Percentiles rank a stretch among this genome's conserved stretches.
Evolutionary conservation across 257 asterid species (phyloP).

Genomic region (Coffea canephora): DNA sequence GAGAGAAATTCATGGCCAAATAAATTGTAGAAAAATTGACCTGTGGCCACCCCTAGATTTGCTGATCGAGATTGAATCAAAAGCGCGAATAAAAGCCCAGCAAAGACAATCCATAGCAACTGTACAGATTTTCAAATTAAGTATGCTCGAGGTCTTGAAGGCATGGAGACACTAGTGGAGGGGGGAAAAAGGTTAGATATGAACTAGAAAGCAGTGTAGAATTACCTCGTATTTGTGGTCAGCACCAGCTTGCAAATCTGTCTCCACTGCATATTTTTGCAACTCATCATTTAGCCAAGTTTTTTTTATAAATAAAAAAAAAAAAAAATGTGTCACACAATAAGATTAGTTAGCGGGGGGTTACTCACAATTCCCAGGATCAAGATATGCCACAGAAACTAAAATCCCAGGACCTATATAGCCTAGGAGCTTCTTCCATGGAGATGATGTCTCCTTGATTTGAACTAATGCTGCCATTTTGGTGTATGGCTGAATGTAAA

Average conservation of each 20-base stretch:
- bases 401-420: slow-evolving; percentile 92
- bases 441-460: slow-evolving; percentile 13
- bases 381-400: slow-evolving; percentile 91
- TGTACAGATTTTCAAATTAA: slow-evolving; percentile 15
- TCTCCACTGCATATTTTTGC: slow-evolving; percentile 58
- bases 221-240: slow-evolving; percentile 74
- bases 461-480: slow-evolving; percentile 22
- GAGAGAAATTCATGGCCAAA: background rate
- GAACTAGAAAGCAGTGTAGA: background rate
- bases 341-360: background rate
- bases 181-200: background rate
- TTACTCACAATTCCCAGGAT: slow-evolving; percentile 88
- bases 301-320: background rate
- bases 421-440: slow-evolving; percentile 75
- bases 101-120: slow-evolving; percentile 78
- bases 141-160: background rate
- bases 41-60: slow-evolving; percentile 70
- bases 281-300: no score
- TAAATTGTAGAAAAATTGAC: background rate
- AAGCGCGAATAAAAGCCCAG: slow-evolving; percentile 67
- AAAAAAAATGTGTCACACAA: background rate
- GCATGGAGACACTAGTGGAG: background rate
- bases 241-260: slow-evolving; percentile 85
- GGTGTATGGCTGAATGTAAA: background rate
- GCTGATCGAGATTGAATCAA: slow-evolving; percentile 92